Evolutionary conservation across 345 rosid species (phyloP).

Genomic region (Salix koriyanagi): DNA sequence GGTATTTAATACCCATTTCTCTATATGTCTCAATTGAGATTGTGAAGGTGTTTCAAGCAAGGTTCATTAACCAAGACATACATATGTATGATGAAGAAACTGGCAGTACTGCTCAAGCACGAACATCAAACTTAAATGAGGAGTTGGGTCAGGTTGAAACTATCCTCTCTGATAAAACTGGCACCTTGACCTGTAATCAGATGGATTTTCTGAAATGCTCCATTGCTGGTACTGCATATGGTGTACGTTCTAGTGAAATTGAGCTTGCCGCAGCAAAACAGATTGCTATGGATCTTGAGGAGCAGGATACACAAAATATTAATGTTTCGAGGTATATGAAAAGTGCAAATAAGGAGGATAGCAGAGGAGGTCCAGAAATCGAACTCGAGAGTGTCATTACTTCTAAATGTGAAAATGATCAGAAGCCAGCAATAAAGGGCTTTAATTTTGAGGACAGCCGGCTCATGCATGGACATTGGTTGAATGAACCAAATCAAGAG

Average conservation of each 20-base stretch:
- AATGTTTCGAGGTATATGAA: conserved; percentile 30
- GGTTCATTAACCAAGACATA: conserved; percentile 80
- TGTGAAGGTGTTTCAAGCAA: conserved; percentile 95
- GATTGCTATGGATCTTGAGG: conserved; percentile 78
- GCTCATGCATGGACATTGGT: conserved; percentile 79
- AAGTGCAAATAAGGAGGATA: conserved; percentile 29
- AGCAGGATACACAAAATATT: conserved; percentile 41
- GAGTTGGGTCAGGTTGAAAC: conserved; percentile 98
- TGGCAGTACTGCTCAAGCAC: conserved; percentile 76
- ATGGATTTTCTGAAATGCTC: conserved; percentile 99
- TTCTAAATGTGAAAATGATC: conserved; percentile 37
- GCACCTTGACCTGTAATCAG: conserved; percentile 97
- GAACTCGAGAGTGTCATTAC: conserved; percentile 67
- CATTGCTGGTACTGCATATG: conserved; percentile 79
- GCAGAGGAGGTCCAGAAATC: conserved; percentile 47
- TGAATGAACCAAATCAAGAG: conserved; percentile 60
- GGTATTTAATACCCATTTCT: conserved; percentile 95
- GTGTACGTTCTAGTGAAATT: conserved; percentile 68
- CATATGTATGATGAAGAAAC: conserved; percentile 87
- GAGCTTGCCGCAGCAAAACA: conserved; percentile 87
- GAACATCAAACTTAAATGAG: conserved; percentile 95
- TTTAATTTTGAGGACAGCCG: conserved; percentile 85
- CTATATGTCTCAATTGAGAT: conserved; percentile 94
- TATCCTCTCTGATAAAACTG: conserved; percentile 95
- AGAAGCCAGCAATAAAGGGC: conserved; percentile 56